phyloP scores from a whole-genome alignment of 2,329 filamentous ascomycete species.

The Fusarium heterosporum region DNA sequence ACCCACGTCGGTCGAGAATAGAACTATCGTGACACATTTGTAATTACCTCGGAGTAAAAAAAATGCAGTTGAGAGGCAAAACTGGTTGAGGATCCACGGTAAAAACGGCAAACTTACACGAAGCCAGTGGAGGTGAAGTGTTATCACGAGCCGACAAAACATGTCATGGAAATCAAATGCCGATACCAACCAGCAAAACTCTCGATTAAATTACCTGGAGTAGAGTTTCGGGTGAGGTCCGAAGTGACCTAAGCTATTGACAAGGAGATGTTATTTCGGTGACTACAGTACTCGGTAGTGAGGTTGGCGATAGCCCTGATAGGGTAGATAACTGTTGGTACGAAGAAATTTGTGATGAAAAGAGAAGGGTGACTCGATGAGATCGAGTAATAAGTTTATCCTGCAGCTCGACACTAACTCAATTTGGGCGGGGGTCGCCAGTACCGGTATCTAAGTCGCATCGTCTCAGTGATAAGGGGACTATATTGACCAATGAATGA shows the following conservation, averaged over 20 bases:
- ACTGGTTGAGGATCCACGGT: not conserved
- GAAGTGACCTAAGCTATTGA: slow-evolving; percentile 17
- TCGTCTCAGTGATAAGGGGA: slow-evolving; percentile 37
- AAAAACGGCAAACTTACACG: slow-evolving; percentile 9
- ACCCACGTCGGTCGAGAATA: slow-evolving; percentile 1
- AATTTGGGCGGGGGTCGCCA: slow-evolving; percentile 10
- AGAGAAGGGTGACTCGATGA: slow-evolving; percentile 56
- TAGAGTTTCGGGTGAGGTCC: slow-evolving; percentile 23
- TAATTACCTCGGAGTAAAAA: not conserved
- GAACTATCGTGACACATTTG: not conserved
- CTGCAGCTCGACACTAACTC: slow-evolving; percentile 31
- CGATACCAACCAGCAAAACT: slow-evolving; percentile 10
- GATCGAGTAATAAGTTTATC: slow-evolving; percentile 56
- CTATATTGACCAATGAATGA: slow-evolving; percentile 28
- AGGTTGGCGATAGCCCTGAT: slow-evolving; percentile 23
- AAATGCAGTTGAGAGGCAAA: not conserved
- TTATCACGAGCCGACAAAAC: slow-evolving; percentile 2
- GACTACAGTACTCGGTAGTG: slow-evolving; percentile 11
- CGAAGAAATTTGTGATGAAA: slow-evolving; percentile 20
- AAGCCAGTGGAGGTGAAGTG: not conserved
- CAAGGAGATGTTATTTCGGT: slow-evolving; percentile 21
- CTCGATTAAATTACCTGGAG: slow-evolving; percentile 3
- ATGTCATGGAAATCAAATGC: not conserved
- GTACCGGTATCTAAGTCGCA: slow-evolving; percentile 38
- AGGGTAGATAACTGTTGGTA: slow-evolving; percentile 30